Base-by-base conservation (phyloP, 495 filamentous ascomycete genomes). In the Saxispiralis lemnorum region DNA sequence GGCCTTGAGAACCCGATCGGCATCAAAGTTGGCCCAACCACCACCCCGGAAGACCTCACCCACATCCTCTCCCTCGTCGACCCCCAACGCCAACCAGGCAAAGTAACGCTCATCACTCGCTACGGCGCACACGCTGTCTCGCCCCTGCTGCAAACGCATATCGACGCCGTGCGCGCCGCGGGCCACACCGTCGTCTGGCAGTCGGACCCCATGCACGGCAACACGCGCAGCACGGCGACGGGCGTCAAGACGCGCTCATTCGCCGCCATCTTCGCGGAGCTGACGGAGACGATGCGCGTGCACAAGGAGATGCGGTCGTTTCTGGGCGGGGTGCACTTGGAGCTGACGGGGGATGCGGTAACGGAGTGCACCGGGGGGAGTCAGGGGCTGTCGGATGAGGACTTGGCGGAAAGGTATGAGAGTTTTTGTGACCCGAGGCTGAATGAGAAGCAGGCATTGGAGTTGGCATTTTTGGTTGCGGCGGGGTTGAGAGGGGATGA, bases 161-260 rank as follows among this genome's bases (percentile, higher is more conserved):
- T 97, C 56, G 70, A 76, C 43, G 83, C 83, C 35, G 89, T 97
- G 15, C 76, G 86, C 53, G 59, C 66, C 48, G 81, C 79, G 42
- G 70, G 70, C 1, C 76, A 88, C 58, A 56, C 73, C 16, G 85
- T 93, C 12, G 84, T 97, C 48, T 97, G 89, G 89, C 84, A 94
- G 60, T 93, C 85, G 62, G 89, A 97, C 61, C 89, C 89, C 10
- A 96, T 96, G 92, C 89, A 97, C 64, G 89, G 89, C 32, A 85
- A 85, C 60, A 83, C 79, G 16, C 66, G 66, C 42, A 70, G 75
- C 15, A 86, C 84, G 0, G 65, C 75, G 0, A 66, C 70, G 0
- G 78, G 76, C 7, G 70, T 93, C 57, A 97, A 97, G 66, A 97
- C 89, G 2, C 71, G 92, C 2, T 75, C 78, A 40, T 96, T 96